Evolutionary conservation across 2,329 filamentous ascomycete species (phyloP).

Genomic region (Alternaria atra): DNA sequence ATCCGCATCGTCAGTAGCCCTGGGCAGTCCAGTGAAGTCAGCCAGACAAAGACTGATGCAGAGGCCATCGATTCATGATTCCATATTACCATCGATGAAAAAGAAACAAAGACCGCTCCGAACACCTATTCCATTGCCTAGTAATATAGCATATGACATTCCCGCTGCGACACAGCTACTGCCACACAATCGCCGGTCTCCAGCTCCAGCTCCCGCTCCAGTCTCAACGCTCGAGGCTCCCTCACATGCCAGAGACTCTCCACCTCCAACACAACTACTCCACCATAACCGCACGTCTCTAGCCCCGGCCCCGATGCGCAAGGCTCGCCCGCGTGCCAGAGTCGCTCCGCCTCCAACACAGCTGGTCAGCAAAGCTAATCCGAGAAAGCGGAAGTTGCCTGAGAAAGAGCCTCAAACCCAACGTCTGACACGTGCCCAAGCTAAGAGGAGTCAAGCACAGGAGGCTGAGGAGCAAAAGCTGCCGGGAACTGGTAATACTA

Average conservation of each 20-base stretch:
- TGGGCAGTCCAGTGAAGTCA: constrained; percentile 17
- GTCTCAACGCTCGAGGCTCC: neutral
- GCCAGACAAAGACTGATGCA: constrained; percentile 30
- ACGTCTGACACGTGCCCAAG: constrained; percentile 22
- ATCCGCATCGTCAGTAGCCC: constrained; percentile 6
- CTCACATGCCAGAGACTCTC: neutral
- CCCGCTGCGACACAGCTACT: constrained; percentile 11
- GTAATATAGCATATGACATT: neutral
- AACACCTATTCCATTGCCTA: neutral
- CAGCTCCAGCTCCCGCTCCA: neutral
- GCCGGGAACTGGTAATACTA: neutral
- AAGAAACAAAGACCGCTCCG: neutral
- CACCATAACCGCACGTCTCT: neutral
- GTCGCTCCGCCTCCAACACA: constrained; percentile 7
- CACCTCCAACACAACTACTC: constrained; percentile 12
- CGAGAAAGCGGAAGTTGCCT: constrained; percentile 17
- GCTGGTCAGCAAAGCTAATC: constrained; percentile 4
- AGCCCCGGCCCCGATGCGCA: neutral
- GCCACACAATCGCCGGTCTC: neutral
- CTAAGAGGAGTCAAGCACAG: constrained; percentile 10
- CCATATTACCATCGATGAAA: constrained; percentile 14
- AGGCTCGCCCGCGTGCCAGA: neutral
- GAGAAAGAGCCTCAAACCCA: neutral
- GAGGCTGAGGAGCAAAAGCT: neutral
- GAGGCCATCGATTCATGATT: constrained; percentile 29